Percentiles rank a stretch among this genome's conserved stretches.
phyloP scores from a whole-genome alignment of 2,329 filamentous ascomycete genomes.

The Beauveria brongniartii region DNA sequence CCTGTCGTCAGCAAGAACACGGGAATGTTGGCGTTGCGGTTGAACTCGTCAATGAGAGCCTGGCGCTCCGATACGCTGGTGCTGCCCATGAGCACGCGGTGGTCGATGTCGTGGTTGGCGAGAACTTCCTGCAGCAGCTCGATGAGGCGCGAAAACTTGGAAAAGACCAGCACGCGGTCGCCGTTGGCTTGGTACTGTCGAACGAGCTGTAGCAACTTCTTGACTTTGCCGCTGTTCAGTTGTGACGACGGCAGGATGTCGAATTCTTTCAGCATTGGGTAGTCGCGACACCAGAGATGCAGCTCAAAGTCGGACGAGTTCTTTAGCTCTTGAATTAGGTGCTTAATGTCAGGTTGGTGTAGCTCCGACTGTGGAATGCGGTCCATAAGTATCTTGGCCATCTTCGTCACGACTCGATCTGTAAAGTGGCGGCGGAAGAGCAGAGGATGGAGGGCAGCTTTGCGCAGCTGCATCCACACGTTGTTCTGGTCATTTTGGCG shows the following conservation, averaged over 20 bases:
- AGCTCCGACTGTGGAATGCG: slow-evolving; percentile 52
- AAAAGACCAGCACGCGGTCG: slow-evolving; percentile 85
- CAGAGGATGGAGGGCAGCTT: slow-evolving; percentile 85
- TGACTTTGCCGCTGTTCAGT: slow-evolving; percentile 72
- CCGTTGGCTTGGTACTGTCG: slow-evolving; percentile 66
- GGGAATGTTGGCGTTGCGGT: slow-evolving; percentile 64
- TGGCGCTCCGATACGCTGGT: slow-evolving; percentile 80
- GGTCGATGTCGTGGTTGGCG: slow-evolving; percentile 61
- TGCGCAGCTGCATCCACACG: slow-evolving; percentile 82
- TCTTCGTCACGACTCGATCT: slow-evolving; percentile 65
- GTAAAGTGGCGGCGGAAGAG: slow-evolving; percentile 77
- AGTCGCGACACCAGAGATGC: slow-evolving; percentile 57
- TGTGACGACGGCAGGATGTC: slow-evolving; percentile 47
- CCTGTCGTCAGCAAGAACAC: slow-evolving; percentile 92
- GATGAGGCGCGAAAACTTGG: slow-evolving; percentile 85
- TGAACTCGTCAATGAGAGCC: slow-evolving; percentile 80
- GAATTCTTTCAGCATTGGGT: slow-evolving; percentile 43
- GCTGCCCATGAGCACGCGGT: slow-evolving; percentile 78
- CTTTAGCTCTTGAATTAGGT: slow-evolving; percentile 48
- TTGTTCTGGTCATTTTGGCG: slow-evolving; percentile 54
- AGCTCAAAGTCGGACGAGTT: slow-evolving; percentile 56
- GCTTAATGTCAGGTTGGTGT: slow-evolving; percentile 41
- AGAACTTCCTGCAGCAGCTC: slow-evolving; percentile 83
- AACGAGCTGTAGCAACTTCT: slow-evolving; percentile 68
- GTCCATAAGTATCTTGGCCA: slow-evolving; percentile 68